Evolutionary conservation across 2,329 filamentous ascomycete genomes (phyloP).

Genomic region (Alternaria rosae): DNA sequence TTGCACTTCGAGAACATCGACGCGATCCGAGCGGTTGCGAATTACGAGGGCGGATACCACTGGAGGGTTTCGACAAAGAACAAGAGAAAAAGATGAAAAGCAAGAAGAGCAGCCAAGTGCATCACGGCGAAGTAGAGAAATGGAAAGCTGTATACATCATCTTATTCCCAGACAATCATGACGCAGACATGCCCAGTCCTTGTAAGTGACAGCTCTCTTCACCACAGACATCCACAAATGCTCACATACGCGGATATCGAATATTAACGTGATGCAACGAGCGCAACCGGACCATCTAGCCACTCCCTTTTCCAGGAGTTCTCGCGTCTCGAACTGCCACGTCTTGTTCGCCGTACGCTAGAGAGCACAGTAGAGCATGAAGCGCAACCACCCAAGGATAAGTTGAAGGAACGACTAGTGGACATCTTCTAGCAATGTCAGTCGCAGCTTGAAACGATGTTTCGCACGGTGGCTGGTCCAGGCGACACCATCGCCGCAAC

Average conservation of each 20-base stretch:
- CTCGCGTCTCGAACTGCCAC: conserved; percentile 33
- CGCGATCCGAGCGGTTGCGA: conserved; percentile 31
- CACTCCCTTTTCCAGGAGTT: conserved; percentile 33
- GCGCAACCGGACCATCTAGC: conserved; percentile 20
- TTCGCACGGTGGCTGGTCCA: conserved; percentile 8
- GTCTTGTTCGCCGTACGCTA: conserved; percentile 34
- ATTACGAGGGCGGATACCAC: conserved; percentile 25
- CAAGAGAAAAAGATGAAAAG: conserved; percentile 37
- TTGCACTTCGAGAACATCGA: conserved; percentile 32
- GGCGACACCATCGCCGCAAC: background rate
- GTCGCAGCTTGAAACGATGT: conserved; percentile 28
- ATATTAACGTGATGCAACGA: background rate
- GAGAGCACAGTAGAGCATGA: conserved; percentile 35
- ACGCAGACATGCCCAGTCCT: conserved; percentile 31
- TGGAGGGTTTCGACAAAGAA: conserved; percentile 36
- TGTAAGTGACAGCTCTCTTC: conserved; percentile 14
- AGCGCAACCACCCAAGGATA: conserved; percentile 35
- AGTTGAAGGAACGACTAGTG: conserved; percentile 34
- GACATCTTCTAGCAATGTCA: conserved; percentile 36
- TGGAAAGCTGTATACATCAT: conserved; percentile 37
- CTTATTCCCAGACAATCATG: conserved; percentile 33
- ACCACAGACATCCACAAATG: background rate
- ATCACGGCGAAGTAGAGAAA: conserved; percentile 33
- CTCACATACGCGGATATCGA: background rate
- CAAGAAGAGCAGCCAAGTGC: conserved; percentile 30